Evolutionary conservation across 2,329 filamentous ascomycete species (phyloP), one percentile per base, ranked within the genome.

Genomic region (Paecilomyces formosus): DNA sequence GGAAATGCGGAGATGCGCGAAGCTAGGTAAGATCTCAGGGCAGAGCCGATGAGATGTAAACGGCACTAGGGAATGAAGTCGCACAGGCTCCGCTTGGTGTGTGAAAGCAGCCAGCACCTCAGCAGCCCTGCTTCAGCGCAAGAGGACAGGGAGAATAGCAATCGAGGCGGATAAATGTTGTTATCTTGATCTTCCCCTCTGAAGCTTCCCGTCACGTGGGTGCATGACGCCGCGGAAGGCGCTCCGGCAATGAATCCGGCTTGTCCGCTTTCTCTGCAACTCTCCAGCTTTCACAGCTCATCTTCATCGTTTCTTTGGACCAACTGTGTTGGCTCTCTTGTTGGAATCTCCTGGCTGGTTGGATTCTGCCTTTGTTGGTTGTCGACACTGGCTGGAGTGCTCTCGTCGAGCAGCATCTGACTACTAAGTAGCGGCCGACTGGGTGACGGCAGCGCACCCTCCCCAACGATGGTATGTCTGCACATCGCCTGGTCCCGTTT

Each of bases 381-480:
- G 39, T 31, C 39, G 18, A n/a, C 18, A 8, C 39, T 45, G n/a
- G 39, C 24, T 18, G n/a, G 15, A 45, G 35, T 45, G 9, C 39
- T 8, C 39, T 45, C 15, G 35, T 39, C n/a, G 5, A 39, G n/a
- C 35, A 39, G 12, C 15, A 45, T 45, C 39, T 18, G n/a, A 45
- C 39, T 45, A 45, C n/a, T n/a, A n/a, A 15, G n/a, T n/a, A 45
- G 15, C 39, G 39, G 39, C 39, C 15, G 13, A 15, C 13, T 45
- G 18, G 39, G 39, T 45, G 39, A 45, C 39, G 22, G 50, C 26
- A 15, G 21, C 26, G 12, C 3, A 50, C 45, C 21, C 31, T 6
- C 31, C 30, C 35, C 28, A 30, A 53, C 26, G 11, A 56, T 56
- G 55, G 55, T 56, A 53, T 22, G 55, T 52, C 39, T 26, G 21